These are phyloP conservation scores for Colletotrichum melonis DNA, from an alignment of 2,329 filamentous ascomycete species.

Conservation along the genomic window DNA sequence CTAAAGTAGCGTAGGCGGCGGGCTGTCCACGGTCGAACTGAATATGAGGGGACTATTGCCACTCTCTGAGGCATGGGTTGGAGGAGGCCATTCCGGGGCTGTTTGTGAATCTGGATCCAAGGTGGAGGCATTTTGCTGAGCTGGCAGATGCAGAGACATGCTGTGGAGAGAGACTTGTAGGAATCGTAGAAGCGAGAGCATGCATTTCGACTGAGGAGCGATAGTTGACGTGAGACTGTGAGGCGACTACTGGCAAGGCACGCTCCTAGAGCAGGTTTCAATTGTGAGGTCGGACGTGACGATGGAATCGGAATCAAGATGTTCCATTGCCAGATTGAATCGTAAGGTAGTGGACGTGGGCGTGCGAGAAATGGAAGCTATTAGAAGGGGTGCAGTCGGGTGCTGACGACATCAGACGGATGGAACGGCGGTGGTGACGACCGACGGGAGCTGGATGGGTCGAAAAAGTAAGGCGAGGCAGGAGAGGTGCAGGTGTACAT, in stretches of 20 bases:
- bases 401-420: slow-evolving; percentile 28
- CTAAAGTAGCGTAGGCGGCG: not conserved
- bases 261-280: not conserved
- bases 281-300: not conserved
- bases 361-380: not conserved
- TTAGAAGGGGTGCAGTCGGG: slow-evolving; percentile 7
- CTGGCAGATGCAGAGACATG: slow-evolving; percentile 8
- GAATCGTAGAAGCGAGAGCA: not conserved
- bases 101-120: not conserved
- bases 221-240: not conserved
- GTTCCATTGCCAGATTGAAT: not conserved
- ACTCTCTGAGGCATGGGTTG: not conserved
- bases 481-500: not conserved
- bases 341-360: not conserved
- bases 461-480: not conserved
- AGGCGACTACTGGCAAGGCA: not conserved
- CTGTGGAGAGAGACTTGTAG: not conserved
- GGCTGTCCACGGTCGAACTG: not conserved
- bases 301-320: not conserved
- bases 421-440: slow-evolving; percentile 19
- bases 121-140: slow-evolving; percentile 8
- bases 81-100: not conserved
- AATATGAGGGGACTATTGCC: not conserved
- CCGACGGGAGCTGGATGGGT: not conserved
- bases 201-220: not conserved